Evolutionary conservation across 768 basidiomycete species (phyloP).

Genomic region (Steccherinum ochraceum): DNA sequence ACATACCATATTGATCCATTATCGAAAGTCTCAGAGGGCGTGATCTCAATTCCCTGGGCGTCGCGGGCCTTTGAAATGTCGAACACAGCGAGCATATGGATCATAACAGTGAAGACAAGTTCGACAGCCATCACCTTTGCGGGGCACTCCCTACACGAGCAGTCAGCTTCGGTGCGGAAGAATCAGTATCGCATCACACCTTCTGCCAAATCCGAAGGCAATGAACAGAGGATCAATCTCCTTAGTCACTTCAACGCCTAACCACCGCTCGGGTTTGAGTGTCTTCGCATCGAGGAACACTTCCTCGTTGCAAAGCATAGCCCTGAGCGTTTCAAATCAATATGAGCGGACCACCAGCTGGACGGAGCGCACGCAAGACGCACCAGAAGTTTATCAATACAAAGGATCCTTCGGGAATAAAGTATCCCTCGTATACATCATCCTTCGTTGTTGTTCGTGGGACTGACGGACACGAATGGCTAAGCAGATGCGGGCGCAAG

Average conservation of each 20-base stretch:
- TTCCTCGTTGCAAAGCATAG: slow-evolving; percentile 21
- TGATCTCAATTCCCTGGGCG: slow-evolving; percentile 16
- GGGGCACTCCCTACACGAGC: slow-evolving; percentile 20
- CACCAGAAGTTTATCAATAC: slow-evolving; percentile 27
- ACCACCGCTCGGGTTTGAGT: slow-evolving; percentile 25
- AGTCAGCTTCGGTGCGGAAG: not conserved
- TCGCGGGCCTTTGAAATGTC: slow-evolving; percentile 17
- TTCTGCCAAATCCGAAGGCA: slow-evolving; percentile 18
- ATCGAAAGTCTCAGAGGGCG: slow-evolving; percentile 16
- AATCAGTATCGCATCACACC: slow-evolving; percentile 4
- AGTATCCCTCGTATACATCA: slow-evolving; percentile 23
- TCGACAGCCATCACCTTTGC: slow-evolving; percentile 22
- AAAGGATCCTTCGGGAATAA: slow-evolving; percentile 21
- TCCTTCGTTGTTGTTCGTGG: slow-evolving; percentile 10
- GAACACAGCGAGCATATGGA: slow-evolving; percentile 19
- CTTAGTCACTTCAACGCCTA: slow-evolving; percentile 6
- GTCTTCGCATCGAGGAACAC: slow-evolving; percentile 18
- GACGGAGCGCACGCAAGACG: not conserved
- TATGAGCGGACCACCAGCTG: too few species aligned
- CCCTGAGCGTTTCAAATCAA: slow-evolving; percentile 13
- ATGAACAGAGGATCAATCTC: slow-evolving; percentile 11
- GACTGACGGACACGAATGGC: too few species aligned
- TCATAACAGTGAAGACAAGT: slow-evolving; percentile 20
- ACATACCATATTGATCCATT: slow-evolving; percentile 18
- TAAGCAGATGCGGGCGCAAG: too few species aligned